Evolutionary conservation across 306 rosid genomes (phyloP), one percentile per base, ranked within the genome.

Genomic region (Lotus japonicus): DNA sequence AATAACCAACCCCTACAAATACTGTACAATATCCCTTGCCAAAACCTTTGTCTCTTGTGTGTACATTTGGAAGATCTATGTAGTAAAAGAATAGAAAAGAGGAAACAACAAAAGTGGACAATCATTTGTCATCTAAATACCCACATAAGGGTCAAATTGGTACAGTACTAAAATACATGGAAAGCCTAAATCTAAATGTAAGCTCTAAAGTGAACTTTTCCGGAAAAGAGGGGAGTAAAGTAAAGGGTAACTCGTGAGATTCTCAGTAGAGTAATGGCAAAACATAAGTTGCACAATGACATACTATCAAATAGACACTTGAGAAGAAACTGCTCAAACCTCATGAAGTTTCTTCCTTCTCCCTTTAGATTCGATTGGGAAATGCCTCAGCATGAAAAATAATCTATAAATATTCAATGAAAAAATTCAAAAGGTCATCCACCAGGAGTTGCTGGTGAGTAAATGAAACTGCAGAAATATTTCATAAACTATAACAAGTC

Each of bases 301-400:
- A 55, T 28, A 9, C 19, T 52, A 71, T 64, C 64, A 64, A 66
- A 61, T 46, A 71, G 75, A 67, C 42, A 38, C 70, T 21, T 41
- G 15, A 48, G 75, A 77, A 66, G 15, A 54, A 58, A 75, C 58
- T 80, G 75, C 57, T 65, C 74, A 63, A 73, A 95, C 99, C 99
- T 95, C 99, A 46, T 88, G 85, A 75, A 95, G 97, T 74, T 90
- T 95, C 91, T 90, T 90, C 77, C 97, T 84, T 85, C 97, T 95
- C 80, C 97, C 99, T 80, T 87, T 95, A 23, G 99, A 95, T 83
- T 95, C 99, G 46, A 95, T 88, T 17, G 99, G 99, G 81, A 95
- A 95, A 70, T 84, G 96, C 78, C 95, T 88, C 88, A 95, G 75
- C 99, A 95, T 95, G 95, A 84, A 78, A 87, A 95, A 95, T 67